A percentile compares a stretch with the other conserved stretches of the same genome.
These are phyloP conservation scores for Trypanosoma cruzi DNA, from an alignment of 208 protist species.

Conservation along the genomic window DNA sequence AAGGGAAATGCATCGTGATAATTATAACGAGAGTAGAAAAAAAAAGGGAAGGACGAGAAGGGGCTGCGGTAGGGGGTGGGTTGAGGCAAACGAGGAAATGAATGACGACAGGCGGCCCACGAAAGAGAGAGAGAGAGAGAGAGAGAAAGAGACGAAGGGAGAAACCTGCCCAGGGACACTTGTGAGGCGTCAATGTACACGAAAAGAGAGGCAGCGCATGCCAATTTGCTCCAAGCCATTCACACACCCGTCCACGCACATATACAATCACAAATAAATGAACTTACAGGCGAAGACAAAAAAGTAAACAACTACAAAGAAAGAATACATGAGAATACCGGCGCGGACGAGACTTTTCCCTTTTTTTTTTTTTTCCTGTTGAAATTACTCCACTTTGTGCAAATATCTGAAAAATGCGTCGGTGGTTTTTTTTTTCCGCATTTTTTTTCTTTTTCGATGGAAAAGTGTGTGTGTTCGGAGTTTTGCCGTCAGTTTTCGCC, in stretches of 20 bases:
- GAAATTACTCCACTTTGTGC: neutral
- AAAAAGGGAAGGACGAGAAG: neutral
- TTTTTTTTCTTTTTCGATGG: slow-evolving; percentile 3
- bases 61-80: no score
- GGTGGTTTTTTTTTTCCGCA: slow-evolving; percentile 28
- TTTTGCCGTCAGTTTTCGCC: slow-evolving; percentile 21
- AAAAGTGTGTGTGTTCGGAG: slow-evolving; percentile 23
- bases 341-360: neutral
- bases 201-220: no score
- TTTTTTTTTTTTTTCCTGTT: neutral
- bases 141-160: no score
- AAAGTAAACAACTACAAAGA: neutral
- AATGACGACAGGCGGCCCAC: no score
- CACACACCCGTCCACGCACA: no score
- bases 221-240: no score
- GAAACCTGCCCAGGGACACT: no score
- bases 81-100: no score
- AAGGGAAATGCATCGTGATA: neutral
- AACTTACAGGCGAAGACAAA: neutral
- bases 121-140: no score
- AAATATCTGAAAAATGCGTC: neutral
- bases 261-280: no score
- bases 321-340: neutral
- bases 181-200: no score
- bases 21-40: neutral